Percentiles rank a stretch among this genome's conserved stretches.
These are phyloP conservation scores for Suillus discolor DNA, from an alignment of 768 basidiomycete species.

Conservation along the genomic window DNA sequence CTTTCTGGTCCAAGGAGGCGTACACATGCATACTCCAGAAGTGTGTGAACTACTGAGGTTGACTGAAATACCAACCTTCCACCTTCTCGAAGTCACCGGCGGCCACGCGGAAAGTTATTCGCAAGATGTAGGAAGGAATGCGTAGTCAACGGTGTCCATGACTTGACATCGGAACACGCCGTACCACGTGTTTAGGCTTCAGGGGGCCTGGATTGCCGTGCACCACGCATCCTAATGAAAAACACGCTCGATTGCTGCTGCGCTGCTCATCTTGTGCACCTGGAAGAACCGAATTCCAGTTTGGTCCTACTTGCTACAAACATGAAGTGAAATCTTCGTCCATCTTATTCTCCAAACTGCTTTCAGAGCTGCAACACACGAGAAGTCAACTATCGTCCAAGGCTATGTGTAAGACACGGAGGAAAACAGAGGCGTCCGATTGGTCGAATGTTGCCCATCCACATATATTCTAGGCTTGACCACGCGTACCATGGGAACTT, in stretches of 20 bases:
- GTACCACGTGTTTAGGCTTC: not conserved
- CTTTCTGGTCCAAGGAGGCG: not conserved
- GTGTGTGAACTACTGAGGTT: not conserved
- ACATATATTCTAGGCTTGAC: slow-evolving; percentile 17
- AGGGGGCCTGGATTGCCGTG: not conserved
- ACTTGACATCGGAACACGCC: not conserved
- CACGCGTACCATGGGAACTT: slow-evolving; percentile 3
- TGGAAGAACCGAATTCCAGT: not conserved
- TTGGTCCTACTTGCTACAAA: not conserved
- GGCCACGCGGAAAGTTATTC: not conserved
- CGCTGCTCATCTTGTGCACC: not conserved
- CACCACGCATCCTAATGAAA: not conserved
- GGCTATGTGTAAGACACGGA: not conserved
- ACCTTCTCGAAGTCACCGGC: not conserved
- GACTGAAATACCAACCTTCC: not conserved
- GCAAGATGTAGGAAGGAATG: not conserved
- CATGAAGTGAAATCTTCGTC: not conserved
- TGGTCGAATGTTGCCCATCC: slow-evolving; percentile 1
- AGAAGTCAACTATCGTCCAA: not conserved
- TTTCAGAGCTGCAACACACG: not conserved
- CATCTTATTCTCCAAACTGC: not conserved
- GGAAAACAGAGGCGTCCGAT: not conserved
- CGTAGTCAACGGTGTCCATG: not conserved
- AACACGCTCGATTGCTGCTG: not conserved
- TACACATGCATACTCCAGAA: not conserved